Evolutionary conservation across 441 rosid genomes (phyloP).

Genomic region (Manihot esculenta): DNA sequence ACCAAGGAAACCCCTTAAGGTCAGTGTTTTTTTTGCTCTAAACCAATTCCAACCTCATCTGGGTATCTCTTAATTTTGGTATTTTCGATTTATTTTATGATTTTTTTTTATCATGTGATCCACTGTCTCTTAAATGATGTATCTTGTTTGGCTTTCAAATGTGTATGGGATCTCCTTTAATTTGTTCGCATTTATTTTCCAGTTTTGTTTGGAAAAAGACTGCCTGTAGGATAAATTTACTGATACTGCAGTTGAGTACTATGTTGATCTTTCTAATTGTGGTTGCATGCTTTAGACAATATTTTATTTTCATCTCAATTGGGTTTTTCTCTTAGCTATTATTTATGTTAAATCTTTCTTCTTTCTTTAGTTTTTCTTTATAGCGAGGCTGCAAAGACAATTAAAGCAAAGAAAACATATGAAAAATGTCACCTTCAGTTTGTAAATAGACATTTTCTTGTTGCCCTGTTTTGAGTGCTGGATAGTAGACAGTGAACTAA

Average conservation of each 20-base stretch:
- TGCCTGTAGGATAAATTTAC: background rate
- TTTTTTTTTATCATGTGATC: constrained; percentile 21
- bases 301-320: background rate
- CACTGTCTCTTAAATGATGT: constrained; percentile 18
- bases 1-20: constrained; percentile 92
- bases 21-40: constrained; percentile 17
- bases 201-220: background rate
- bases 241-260: background rate
- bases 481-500: background rate
- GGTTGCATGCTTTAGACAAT: too few species aligned
- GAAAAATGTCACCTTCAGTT: background rate
- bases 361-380: background rate
- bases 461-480: background rate
- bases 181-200: background rate
- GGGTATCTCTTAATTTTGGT: constrained; percentile 26
- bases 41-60: constrained; percentile 16
- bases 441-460: background rate
- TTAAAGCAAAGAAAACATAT: background rate
- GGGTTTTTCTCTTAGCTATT: background rate
- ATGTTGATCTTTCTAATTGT: background rate
- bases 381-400: background rate
- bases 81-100: constrained; percentile 7
- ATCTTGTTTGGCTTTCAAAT: background rate
- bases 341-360: background rate
- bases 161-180: background rate